Base-by-base conservation (phyloP, 1,139 yeast genomes). In the Meyerozyma carpophila region DNA sequence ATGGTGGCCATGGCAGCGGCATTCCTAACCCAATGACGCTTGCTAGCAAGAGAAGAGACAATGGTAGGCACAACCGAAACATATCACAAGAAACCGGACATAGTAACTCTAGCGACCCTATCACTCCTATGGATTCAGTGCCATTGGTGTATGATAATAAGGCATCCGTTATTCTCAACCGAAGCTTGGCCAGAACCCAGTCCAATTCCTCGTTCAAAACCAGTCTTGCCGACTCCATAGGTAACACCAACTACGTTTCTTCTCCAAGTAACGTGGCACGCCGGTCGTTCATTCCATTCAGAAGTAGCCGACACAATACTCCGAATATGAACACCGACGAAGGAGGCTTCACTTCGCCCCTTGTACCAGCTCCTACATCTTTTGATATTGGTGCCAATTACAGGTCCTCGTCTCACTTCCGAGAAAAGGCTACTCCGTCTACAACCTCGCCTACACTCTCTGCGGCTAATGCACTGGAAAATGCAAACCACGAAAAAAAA, bases 61-160 rank as follows among this genome's bases (percentile, higher is more conserved):
- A 34, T 20, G 26, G 26, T 21, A 34, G 26, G 7, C 37, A 34
- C 37, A 11, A 20, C 5, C 37, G 37, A 18, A 34, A 34, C 14
- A 5, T 34, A 10, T 79, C 84, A 1, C 65, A 70, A 32, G 85
- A 78, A 44, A 78, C 84, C 1, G 58, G 59, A 42, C 48, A 57
- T 37, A 65, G 70, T 44, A 57, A 47, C 41, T 56, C 65, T 1
- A 61, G 63, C 41, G 74, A 73, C 40, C 62, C 72, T 3, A 68
- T 66, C 26, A 69, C 73, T 25, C 73, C 82, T 8, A 74, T 77
- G 56, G 91, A 84, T 49, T 79, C 87, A 5, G 91, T 84, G 9
- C 95, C 93, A 5, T 88, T 77, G 55, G 78, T 84, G 1, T 88
- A 84, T 60, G 95, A 83, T 59, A 85, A 82, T 61, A 84, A 84